A percentile compares a stretch with the other conserved stretches of the same genome.
Evolutionary conservation across 176 grass and related monocot genomes (phyloP).

Genomic region (Juncus effusus): DNA sequence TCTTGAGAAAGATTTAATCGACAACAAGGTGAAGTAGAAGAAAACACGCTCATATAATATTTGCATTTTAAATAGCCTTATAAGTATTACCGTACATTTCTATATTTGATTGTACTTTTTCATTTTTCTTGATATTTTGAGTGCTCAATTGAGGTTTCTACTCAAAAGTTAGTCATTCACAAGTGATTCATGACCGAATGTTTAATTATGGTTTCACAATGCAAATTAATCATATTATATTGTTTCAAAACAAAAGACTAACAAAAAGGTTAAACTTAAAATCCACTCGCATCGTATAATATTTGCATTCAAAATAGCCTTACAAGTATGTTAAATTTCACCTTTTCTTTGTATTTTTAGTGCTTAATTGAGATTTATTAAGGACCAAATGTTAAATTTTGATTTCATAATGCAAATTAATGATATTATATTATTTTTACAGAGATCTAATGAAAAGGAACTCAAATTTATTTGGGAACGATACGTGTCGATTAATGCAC

Average conservation of each 20-base stretch:
- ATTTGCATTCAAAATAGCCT: no score
- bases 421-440: slow-evolving; percentile 20
- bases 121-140: slow-evolving; percentile 20
- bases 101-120: no score
- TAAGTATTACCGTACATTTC: no score
- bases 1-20: slow-evolving; percentile 76
- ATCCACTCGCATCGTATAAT: no score
- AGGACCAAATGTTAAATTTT: not conserved
- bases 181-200: not conserved
- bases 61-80: no score
- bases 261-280: slow-evolving; percentile 30
- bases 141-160: no score
- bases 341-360: slow-evolving; percentile 5
- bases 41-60: slow-evolving; percentile 7
- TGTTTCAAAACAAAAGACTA: slow-evolving; percentile 52
- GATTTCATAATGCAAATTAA: not conserved
- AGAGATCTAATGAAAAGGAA: slow-evolving; percentile 80
- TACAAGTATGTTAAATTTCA: not conserved
- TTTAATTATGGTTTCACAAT: not conserved
- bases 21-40: slow-evolving; percentile 59
- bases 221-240: not conserved
- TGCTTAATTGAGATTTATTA: slow-evolving; percentile 22
- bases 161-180: slow-evolving; percentile 3
- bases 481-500: slow-evolving; percentile 55
- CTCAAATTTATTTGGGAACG: slow-evolving; percentile 54